Base-by-base conservation (phyloP, 805 yeast genomes). In the Huiozyma naganishii region DNA sequence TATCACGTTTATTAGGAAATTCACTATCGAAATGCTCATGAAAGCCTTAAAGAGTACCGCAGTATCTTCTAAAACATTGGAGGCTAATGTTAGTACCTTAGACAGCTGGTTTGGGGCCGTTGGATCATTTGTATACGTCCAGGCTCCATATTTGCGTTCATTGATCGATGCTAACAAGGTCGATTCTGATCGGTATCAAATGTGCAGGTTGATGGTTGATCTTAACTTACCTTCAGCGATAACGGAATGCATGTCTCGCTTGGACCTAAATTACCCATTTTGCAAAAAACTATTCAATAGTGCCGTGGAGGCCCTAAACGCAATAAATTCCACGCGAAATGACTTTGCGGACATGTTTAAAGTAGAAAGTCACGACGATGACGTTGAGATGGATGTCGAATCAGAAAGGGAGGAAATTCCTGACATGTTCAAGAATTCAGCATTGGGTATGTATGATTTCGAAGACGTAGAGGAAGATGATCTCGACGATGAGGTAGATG, bases 371-470 rank as follows among this genome's bases (percentile, higher is more conserved):
- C 80, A 75, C 30, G 90, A 80, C 34, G 73, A 76, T 28, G 74
- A 69, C 11, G 75, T 67, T 12, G 74, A 64, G 17, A 72, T 65
- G 17, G 84, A 77, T n/a, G 77, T 73, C 28, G 86, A 80, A 33
- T 69, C 67, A 36, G 66, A 67, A 17, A 78, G 74, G 33, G 94
- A 83, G 42, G 90, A 86, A 42, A 76, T 88, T 0, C 88, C 95
- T 0, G 89, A 89, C 58, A 68, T 89, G 55, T 79, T 90, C 62
- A 70, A 82, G 35, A 89, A 92, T 58, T 89, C 97, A 0, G 85
- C 97, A 0, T 69, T 90, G 36, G 97, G 96, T 1, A 89, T 90
- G 94, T 90, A 83, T 58, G 97, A 90, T 53, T 80, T 84, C 35
- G 84, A 73, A 32, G 92, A 81, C 41, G 72, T 75, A 32, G 82